Conservation (phyloP, 495 filamentous ascomycete species). For the Talaromyces trachyspermus region DNA sequence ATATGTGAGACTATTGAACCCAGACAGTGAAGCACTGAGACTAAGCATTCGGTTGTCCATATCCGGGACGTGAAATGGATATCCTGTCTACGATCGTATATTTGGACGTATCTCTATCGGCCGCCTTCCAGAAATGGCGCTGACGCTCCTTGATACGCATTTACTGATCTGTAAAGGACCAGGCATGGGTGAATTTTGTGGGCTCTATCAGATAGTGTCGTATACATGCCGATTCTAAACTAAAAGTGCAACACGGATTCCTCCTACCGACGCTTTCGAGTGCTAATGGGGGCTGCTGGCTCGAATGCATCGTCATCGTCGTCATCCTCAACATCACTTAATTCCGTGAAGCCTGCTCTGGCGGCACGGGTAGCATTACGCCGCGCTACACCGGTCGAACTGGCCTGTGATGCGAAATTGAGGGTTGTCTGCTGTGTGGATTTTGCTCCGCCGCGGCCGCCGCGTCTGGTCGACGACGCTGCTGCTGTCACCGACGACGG, state of each 20-base stretch:
- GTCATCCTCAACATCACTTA: slow-evolving; percentile 66
- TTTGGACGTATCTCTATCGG: neutral
- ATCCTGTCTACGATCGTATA: too few species aligned
- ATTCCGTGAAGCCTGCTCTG: slow-evolving; percentile 4
- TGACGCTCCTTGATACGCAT: neutral
- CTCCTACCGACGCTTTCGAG: slow-evolving; percentile 6
- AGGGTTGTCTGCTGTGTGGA: slow-evolving; percentile 58
- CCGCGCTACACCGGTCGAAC: slow-evolving; percentile 19
- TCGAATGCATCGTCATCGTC: slow-evolving; percentile 80
- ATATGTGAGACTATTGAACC: too few species aligned
- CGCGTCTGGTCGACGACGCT: slow-evolving; percentile 27
- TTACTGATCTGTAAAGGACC: too few species aligned
- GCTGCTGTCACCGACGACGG: slow-evolving; percentile 39
- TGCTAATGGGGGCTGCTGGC: slow-evolving; percentile 30
- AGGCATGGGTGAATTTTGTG: too few species aligned
- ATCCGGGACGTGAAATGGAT: too few species aligned
- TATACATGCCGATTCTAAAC: too few species aligned
- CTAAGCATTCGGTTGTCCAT: too few species aligned
- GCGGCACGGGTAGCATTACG: slow-evolving; percentile 6
- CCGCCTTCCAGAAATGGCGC: neutral
- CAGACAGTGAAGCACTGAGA: too few species aligned
- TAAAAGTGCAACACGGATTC: neutral
- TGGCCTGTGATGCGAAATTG: slow-evolving; percentile 57
- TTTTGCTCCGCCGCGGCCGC: slow-evolving; percentile 17
- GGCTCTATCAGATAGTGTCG: too few species aligned